Evolutionary conservation across 2,329 filamentous ascomycete genomes (phyloP).

Genomic region (Verticillium albo-atrum): DNA sequence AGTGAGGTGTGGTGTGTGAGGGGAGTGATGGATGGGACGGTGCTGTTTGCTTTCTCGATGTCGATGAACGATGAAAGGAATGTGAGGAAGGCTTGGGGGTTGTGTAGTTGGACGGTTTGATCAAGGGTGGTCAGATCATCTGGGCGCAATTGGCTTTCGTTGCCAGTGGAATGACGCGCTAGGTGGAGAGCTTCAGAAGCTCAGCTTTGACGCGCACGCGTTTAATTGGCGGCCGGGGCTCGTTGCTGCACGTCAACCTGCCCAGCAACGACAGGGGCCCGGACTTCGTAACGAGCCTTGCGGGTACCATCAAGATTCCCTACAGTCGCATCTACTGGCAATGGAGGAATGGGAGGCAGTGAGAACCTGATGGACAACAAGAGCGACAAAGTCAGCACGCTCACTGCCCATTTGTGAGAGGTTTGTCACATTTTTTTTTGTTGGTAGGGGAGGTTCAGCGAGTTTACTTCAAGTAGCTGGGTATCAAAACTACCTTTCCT

Average conservation of each 20-base stretch:
- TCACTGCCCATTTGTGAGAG: no score
- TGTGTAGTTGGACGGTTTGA: background rate
- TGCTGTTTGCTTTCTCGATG: background rate
- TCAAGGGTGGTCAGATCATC: background rate
- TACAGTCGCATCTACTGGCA: no score
- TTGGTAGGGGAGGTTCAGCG: no score
- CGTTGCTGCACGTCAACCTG: slow-evolving; percentile 4
- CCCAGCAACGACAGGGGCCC: background rate
- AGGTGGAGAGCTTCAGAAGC: slow-evolving; percentile 1
- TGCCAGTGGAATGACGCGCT: slow-evolving; percentile 10
- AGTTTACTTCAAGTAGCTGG: no score
- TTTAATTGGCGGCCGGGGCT: slow-evolving; percentile 12
- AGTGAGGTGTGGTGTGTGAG: background rate
- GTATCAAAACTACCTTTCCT: no score
- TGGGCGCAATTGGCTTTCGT: background rate
- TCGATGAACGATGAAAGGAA: slow-evolving; percentile 2
- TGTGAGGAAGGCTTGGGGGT: background rate
- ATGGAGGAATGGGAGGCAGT: background rate
- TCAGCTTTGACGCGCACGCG: slow-evolving; percentile 6
- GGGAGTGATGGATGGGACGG: background rate
- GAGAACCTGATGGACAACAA: no score
- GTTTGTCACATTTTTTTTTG: no score
- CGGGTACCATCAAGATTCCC: no score
- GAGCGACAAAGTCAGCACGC: no score
- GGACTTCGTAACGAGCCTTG: no score